A percentile compares a stretch with the other conserved stretches of the same genome.
Conservation (phyloP, 2,329 filamentous ascomycete species). For the Pseudodiploospora longispora region DNA sequence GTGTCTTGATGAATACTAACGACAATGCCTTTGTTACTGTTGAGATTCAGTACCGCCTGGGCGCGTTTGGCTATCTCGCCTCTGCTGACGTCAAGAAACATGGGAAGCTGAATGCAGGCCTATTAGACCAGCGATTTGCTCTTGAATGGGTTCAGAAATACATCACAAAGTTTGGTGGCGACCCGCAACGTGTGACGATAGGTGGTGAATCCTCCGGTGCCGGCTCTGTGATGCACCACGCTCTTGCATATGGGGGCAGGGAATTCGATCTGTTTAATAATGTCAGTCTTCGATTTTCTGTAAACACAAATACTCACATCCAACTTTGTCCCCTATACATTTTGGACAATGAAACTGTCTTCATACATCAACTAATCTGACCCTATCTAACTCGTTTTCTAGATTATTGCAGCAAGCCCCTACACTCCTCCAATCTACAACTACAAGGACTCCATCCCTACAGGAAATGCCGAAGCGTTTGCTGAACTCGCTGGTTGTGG, state of each 20-base stretch:
- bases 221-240: conserved; percentile 38
- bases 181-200: conserved; percentile 43
- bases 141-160: conserved; percentile 45
- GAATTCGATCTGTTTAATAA: conserved; percentile 38
- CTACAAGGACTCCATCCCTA: conserved; percentile 23
- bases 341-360: too few species aligned
- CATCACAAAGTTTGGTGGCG: conserved; percentile 44
- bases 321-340: not conserved
- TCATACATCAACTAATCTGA: too few species aligned
- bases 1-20: conserved; percentile 17
- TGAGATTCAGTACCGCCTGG: conserved; percentile 30
- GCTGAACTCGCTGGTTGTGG: conserved; percentile 25
- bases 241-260: conserved; percentile 36
- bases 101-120: conserved; percentile 38
- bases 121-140: conserved; percentile 43
- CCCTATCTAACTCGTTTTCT: not conserved
- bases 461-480: conserved; percentile 24
- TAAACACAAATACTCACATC: not conserved
- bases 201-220: conserved; percentile 47
- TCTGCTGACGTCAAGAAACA: conserved; percentile 30
- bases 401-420: conserved; percentile 30
- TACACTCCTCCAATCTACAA: conserved; percentile 47
- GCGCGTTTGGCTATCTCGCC: conserved; percentile 37
- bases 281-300: conserved; percentile 4
- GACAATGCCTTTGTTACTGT: conserved; percentile 29